Evolutionary conservation across 164 flowering plant species (phyloP).

Genomic region (Stephania cephalantha): DNA sequence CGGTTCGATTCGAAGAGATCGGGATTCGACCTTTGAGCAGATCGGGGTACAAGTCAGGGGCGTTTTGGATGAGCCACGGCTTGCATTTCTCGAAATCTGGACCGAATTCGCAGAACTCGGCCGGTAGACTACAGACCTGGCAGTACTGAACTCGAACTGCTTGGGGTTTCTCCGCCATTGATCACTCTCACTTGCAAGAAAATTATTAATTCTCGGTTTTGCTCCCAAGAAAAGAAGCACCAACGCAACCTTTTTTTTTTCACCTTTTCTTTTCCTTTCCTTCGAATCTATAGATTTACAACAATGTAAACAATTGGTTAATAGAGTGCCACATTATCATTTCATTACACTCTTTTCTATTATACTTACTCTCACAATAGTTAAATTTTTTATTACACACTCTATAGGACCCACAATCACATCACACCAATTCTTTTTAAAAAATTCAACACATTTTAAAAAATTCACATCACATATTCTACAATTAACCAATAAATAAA

Average conservation of each 20-base stretch:
- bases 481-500: too few species aligned
- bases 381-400: too few species aligned
- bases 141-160: conserved; percentile 71
- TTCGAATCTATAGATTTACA: not conserved
- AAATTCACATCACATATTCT: too few species aligned
- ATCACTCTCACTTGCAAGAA: too few species aligned
- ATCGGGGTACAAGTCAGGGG: conserved; percentile 78
- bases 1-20: not conserved
- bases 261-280: too few species aligned
- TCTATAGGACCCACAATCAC: too few species aligned
- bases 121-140: conserved; percentile 65
- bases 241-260: not conserved
- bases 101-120: conserved; percentile 94
- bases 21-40: conserved; percentile 56
- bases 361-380: too few species aligned
- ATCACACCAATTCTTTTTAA: too few species aligned
- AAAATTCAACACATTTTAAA: too few species aligned
- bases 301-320: too few species aligned
- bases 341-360: too few species aligned
- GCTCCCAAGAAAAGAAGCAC: not conserved
- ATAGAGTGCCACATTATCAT: too few species aligned
- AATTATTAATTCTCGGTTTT: not conserved
- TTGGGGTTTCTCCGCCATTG: conserved; percentile 82
- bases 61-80: conserved; percentile 89
- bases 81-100: conserved; percentile 94